A percentile compares a stretch with the other conserved stretches of the same genome.
These are phyloP conservation scores for Perilla frutescens DNA, from an alignment of 257 asterid genomes.

Conservation along the genomic window DNA sequence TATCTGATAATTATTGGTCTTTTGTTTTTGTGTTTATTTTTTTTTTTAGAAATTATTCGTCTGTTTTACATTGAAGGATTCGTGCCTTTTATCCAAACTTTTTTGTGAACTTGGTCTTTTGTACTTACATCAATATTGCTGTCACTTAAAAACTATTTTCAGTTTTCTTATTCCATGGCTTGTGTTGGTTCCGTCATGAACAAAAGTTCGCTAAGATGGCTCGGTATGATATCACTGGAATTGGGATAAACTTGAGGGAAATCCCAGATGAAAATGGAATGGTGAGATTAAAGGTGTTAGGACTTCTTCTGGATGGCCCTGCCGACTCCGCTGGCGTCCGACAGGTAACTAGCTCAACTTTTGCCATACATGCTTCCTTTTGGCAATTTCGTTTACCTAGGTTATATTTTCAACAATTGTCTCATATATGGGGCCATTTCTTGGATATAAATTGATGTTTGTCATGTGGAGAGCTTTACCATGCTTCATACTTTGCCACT, in stretches of 20 bases:
- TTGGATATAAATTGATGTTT: conserved; percentile 5
- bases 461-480: conserved; percentile 9
- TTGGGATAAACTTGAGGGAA: conserved; percentile 93
- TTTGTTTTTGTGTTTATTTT: too few species aligned
- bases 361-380: conserved; percentile 16
- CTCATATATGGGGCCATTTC: not conserved
- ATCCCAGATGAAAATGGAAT: conserved; percentile 78
- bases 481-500: not conserved
- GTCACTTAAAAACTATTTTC: conserved; percentile 56
- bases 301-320: conserved; percentile 95
- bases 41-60: not conserved
- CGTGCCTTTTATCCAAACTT: not conserved
- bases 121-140: conserved; percentile 39
- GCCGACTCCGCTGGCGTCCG: conserved; percentile 89
- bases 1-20: not conserved
- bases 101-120: conserved; percentile 19
- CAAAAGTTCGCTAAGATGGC: conserved; percentile 98
- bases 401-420: not conserved
- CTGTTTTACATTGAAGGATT: conserved; percentile 25
- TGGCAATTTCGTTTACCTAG: not conserved
- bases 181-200: conserved; percentile 64
- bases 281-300: conserved; percentile 82
- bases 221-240: conserved; percentile 94
- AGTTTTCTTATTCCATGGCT: conserved; percentile 73
- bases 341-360: conserved; percentile 65